Evolutionary conservation across 495 filamentous ascomycete species (phyloP), one percentile per base, ranked within the genome.

Genomic region (Aspergillus hancockii): DNA sequence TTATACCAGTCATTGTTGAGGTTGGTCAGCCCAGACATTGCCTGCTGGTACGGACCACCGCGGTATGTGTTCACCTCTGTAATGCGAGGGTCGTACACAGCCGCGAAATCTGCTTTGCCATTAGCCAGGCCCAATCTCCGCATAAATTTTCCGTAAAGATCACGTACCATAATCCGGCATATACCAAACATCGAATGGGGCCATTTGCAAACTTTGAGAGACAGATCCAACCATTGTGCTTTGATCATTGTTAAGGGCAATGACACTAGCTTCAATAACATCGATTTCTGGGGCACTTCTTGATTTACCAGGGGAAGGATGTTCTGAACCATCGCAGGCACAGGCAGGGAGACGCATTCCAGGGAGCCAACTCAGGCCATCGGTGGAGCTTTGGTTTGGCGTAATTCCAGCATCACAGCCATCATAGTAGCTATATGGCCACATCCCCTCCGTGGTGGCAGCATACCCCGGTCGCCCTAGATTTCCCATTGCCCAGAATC

Each of bases 401-500:
- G 89, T 90, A 63, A 92, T 90, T 30, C 89, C 89, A 7, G 80
- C 81, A 68, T 92, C 89, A 63, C 89, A 92, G 32, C 79, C 71
- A 61, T 91, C 81, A 49, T 85, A 73, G 66, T 92, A 92, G 64
- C 86, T 90, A 73, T 90, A 92, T 2, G 89, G 89, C 89, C 88
- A 90, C 66, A 89, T 74, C n/a, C 88, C 88, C 57, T 90, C 88
- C 3, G 87, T 89, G 0, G 84, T 87, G 13, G 85, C 81, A 28
- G 84, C 82, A 71, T 89, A 88, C 8, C 88, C 88, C 31, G 88
- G 85, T 54, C 88, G 81, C 43, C 83, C 88, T 4, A 90, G 77
- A 59, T 90, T 90, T 0, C 88, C 88, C 87, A 90, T 89, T 0
- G 89, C 81, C 89, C 89, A 92, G 71, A 90, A 90, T 63, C 89